A percentile compares a stretch with the other conserved stretches of the same genome.
Conservation (phyloP, 768 basidiomycete genomes). For the Psilocybe tampanensis region DNA sequence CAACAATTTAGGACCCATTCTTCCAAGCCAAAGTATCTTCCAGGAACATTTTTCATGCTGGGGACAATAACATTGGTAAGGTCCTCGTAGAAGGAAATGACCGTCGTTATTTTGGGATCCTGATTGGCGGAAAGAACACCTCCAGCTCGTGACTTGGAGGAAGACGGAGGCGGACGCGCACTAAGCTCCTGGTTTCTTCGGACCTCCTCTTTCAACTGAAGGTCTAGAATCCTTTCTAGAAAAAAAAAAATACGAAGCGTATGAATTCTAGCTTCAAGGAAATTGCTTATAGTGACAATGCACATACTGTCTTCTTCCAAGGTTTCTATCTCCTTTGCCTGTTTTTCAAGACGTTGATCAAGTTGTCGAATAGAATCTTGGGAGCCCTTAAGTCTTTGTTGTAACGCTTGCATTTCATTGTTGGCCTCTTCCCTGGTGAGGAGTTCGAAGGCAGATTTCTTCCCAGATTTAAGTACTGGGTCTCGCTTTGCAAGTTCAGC, state of each 20-base stretch:
- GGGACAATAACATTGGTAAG: conserved; percentile 78
- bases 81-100: conserved; percentile 83
- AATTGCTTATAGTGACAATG: too few relatives aligned
- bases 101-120: conserved; percentile 59
- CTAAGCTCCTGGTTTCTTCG: conserved; percentile 50
- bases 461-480: conserved; percentile 51
- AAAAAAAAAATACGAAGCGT: neutral
- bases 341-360: conserved; percentile 45
- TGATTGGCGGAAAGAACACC: conserved; percentile 36
- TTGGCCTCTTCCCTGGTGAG: conserved; percentile 76
- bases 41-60: conserved; percentile 48
- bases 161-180: conserved; percentile 45
- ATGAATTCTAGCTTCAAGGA: too few relatives aligned
- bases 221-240: conserved; percentile 51
- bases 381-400: conserved; percentile 32
- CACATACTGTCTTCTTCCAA: conserved; percentile 52
- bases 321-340: conserved; percentile 47
- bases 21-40: conserved; percentile 48
- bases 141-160: conserved; percentile 38
- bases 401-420: conserved; percentile 58
- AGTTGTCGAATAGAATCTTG: conserved; percentile 43
- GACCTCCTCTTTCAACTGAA: conserved; percentile 67
- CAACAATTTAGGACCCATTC: conserved; percentile 69
- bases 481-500: conserved; percentile 55
- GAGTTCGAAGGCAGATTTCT: conserved; percentile 59